phyloP scores from a whole-genome alignment of 2,329 filamentous ascomycete genomes.

The Drechslera avenae region DNA sequence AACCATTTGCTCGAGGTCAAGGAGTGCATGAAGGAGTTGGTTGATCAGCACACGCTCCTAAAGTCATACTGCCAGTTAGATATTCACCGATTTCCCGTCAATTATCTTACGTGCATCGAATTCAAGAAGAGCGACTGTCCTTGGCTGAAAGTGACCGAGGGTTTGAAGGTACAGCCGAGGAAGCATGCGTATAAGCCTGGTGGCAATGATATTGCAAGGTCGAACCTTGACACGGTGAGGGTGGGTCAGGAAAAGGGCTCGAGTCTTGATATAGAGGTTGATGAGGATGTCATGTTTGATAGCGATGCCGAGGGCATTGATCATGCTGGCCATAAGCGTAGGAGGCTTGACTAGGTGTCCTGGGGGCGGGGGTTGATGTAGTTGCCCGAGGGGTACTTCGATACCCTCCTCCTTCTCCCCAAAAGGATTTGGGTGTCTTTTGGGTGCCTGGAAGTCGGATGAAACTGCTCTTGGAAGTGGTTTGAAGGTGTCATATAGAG shows the following conservation, averaged over 20 bases:
- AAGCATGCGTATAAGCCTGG: slow-evolving; percentile 31
- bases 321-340: slow-evolving; percentile 4
- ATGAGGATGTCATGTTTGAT: slow-evolving; percentile 7
- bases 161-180: neutral
- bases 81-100: slow-evolving; percentile 41
- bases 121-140: slow-evolving; percentile 51
- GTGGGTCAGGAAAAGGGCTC: slow-evolving; percentile 15
- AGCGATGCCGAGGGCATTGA: slow-evolving; percentile 8
- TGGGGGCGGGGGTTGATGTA: too few relatives aligned
- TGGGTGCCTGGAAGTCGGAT: neutral
- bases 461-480: neutral
- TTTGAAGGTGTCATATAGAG: too few relatives aligned
- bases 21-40: slow-evolving; percentile 49
- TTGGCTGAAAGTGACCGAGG: slow-evolving; percentile 38
- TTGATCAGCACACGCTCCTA: slow-evolving; percentile 48
- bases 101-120: slow-evolving; percentile 54
- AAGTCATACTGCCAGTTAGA: slow-evolving; percentile 50
- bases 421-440: neutral
- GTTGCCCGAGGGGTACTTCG: neutral
- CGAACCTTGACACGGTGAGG: slow-evolving; percentile 28
- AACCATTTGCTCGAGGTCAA: slow-evolving; percentile 51
- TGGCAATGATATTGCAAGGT: slow-evolving; percentile 37
- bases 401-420: too few relatives aligned
- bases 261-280: slow-evolving; percentile 9
- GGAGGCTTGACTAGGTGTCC: neutral